Evolutionary conservation across 495 filamentous ascomycete species (phyloP), one percentile per base, ranked within the genome.

Genomic region (Clohesyomyces aquaticus): DNA sequence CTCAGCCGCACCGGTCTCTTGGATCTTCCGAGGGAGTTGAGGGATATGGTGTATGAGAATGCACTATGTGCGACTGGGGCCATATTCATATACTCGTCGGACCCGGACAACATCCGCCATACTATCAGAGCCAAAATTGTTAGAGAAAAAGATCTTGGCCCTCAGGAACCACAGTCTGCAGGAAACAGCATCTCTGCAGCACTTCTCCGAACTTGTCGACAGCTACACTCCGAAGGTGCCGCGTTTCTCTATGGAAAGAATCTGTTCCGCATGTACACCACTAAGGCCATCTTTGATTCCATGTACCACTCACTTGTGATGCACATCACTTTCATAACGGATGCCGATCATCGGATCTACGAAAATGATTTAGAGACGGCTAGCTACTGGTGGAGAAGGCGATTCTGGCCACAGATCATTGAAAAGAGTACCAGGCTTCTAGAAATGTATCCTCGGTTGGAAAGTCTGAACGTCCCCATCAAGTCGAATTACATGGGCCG

Each of bases 211-310:
- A 68, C 69, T 14, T 75, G 65, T 51, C 62, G 64, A 8, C 72
- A 72, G 41, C 35, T 69, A 35, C 29, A 72, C 47, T 19, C 55
- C 10, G 74, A 76, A 66, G 61, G 55, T 14, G 65, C 61, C 22
- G 63, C 58, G 11, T 51, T 75, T 0, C 66, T 76, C 0, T 76
- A 74, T 61, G 67, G 70, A 52, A 58, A 51, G 23, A 76, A 76
- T 63, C 11, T 58, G 46, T 65, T 65, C 47, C 43, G 55, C 12
- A 19, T 59, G 28, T 65, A 58, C 46, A 46, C 26, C 11, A 45
- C 14, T n/a, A 43, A 51, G 12, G 47, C 38, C 14, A 18, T n/a
- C n/a, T 59, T 65, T 21, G 61, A 46, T 14, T 46, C 61, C 12
- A 1, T 28, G 1, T 65, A 65, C 27, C 43, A 25, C 2, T 4